A percentile compares a stretch with the other conserved stretches of the same genome.
phyloP scores from a whole-genome alignment of 1,139 yeast genomes.

The Meyerozyma athensensis region DNA sequence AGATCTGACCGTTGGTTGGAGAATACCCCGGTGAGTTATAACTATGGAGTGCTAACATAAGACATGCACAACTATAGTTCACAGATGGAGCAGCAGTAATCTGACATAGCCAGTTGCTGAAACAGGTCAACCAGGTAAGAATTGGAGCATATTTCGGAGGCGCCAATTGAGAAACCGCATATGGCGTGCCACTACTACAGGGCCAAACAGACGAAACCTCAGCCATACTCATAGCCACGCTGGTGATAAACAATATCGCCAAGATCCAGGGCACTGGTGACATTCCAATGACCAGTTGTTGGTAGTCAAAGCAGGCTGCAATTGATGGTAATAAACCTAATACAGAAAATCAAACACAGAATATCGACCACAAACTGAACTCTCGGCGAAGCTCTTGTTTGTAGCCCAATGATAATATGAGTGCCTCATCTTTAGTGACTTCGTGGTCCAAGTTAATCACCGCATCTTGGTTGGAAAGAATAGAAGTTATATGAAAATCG shows the following conservation, averaged over 20 bases:
- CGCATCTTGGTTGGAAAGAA: slow-evolving; percentile 35
- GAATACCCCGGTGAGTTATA: slow-evolving; percentile 16
- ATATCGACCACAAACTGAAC: slow-evolving; percentile 55
- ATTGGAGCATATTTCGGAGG: slow-evolving; percentile 51
- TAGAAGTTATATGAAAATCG: slow-evolving; percentile 33
- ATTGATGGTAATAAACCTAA: slow-evolving; percentile 70
- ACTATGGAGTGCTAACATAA: slow-evolving; percentile 53
- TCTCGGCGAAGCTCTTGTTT: slow-evolving; percentile 73
- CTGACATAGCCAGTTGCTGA: slow-evolving; percentile 56
- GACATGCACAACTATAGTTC: slow-evolving; percentile 54
- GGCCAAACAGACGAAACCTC: slow-evolving; percentile 47
- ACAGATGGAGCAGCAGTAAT: slow-evolving; percentile 62
- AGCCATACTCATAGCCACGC: slow-evolving; percentile 47
- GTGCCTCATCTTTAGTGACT: slow-evolving; percentile 49
- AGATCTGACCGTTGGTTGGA: slow-evolving; percentile 40
- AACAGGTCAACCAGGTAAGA: slow-evolving; percentile 56
- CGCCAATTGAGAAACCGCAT: slow-evolving; percentile 47
- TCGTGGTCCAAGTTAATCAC: slow-evolving; percentile 44
- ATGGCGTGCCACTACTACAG: slow-evolving; percentile 46
- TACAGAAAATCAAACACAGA: slow-evolving; percentile 69
- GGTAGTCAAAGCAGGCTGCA: slow-evolving; percentile 53
- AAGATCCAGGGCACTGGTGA: slow-evolving; percentile 53
- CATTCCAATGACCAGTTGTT: slow-evolving; percentile 48
- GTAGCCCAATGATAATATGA: slow-evolving; percentile 63
- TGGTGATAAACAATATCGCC: slow-evolving; percentile 45